Evolutionary conservation across 2,329 filamentous ascomycete genomes (phyloP).

Genomic region (Orbilia blumenaviensis): DNA sequence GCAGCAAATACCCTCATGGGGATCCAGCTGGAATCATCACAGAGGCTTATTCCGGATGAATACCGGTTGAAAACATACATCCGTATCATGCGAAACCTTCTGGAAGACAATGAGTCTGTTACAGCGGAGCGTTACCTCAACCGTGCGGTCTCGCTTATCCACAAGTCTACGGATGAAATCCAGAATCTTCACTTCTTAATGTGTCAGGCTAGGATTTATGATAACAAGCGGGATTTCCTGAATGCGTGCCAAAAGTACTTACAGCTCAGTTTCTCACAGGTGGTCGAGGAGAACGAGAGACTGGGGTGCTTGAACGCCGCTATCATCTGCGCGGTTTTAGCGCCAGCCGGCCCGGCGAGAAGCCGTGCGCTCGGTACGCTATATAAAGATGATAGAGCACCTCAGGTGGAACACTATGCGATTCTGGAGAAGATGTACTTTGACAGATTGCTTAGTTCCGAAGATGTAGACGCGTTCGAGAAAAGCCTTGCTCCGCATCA

Average conservation of each 20-base stretch:
- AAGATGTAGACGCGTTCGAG: slow-evolving; percentile 88
- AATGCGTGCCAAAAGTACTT: slow-evolving; percentile 89
- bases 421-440: slow-evolving; percentile 99
- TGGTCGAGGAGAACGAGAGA: slow-evolving; percentile 86
- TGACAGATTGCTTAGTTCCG: slow-evolving; percentile 79
- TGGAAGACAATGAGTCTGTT: slow-evolving; percentile 91
- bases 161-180: slow-evolving; percentile 76
- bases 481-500: slow-evolving; percentile 84
- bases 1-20: slow-evolving; percentile 81
- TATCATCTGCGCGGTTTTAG: slow-evolving; percentile 90
- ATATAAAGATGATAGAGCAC: slow-evolving; percentile 90
- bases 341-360: slow-evolving; percentile 85
- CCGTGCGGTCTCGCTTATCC: slow-evolving; percentile 91
- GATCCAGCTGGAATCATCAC: slow-evolving; percentile 88
- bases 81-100: slow-evolving; percentile 89
- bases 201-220: slow-evolving; percentile 89
- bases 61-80: slow-evolving; percentile 89
- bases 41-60: slow-evolving; percentile 81
- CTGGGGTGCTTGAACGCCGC: slow-evolving; percentile 84
- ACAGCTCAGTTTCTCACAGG: slow-evolving; percentile 78
- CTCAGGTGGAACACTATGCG: slow-evolving; percentile 77
- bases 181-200: slow-evolving; percentile 86
- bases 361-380: slow-evolving; percentile 81
- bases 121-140: slow-evolving; percentile 87
- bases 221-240: slow-evolving; percentile 88